These are phyloP conservation scores for Erigeron philadelphicus DNA, from an alignment of 140 eudicot species.

Conservation along the genomic window DNA sequence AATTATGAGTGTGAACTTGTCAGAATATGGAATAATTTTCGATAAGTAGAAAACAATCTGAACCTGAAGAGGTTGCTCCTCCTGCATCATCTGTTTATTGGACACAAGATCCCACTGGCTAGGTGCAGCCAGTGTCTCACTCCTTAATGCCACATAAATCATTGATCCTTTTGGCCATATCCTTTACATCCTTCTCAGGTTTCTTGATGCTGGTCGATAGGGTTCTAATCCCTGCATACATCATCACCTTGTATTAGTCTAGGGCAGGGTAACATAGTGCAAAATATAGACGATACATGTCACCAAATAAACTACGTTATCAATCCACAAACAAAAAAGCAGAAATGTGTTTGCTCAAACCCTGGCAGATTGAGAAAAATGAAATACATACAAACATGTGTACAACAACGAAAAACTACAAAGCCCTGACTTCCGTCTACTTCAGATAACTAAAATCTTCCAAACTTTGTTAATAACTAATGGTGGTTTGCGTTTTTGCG, in stretches of 20 bases:
- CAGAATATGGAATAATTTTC: background rate
- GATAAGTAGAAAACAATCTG: conserved; percentile 7
- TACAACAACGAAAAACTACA: background rate
- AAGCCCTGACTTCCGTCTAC: background rate
- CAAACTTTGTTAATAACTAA: background rate
- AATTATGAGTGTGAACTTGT: background rate
- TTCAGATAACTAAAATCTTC: background rate
- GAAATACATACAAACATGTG: background rate
- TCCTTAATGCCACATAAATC: conserved; percentile 96
- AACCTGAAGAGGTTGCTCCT: conserved; percentile 98
- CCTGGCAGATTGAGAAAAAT: background rate
- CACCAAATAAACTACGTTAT: background rate
- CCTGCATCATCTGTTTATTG: conserved; percentile 99
- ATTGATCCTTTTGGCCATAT: conserved; percentile 83
- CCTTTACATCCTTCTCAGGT: conserved; percentile 80
- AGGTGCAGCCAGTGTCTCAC: conserved; percentile 98
- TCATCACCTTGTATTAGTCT: conserved; percentile 5
- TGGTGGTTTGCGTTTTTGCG: too few relatives aligned
- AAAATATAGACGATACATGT: background rate
- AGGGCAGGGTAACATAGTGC: background rate
- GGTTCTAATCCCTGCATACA: conserved; percentile 85
- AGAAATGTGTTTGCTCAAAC: background rate
- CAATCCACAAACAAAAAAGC: background rate
- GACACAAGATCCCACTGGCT: conserved; percentile 99
- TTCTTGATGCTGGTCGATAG: conserved; percentile 73